Evolutionary conservation across 805 yeast genomes (phyloP).

Genomic region (Lachancea sp.): DNA sequence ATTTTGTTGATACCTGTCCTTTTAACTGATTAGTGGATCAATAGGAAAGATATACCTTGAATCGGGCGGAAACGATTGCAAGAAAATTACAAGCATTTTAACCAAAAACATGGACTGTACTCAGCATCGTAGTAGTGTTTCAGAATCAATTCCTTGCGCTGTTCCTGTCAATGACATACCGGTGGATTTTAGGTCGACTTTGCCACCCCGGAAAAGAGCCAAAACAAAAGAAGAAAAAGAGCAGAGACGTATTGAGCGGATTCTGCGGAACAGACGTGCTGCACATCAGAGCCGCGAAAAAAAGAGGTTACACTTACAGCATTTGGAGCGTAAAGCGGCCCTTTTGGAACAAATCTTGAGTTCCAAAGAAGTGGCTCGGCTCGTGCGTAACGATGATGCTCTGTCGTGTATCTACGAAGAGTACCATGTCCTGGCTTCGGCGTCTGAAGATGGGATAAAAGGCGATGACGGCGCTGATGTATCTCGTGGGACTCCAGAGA

Average conservation of each 20-base stretch:
- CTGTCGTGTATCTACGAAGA: slow-evolving; percentile 9
- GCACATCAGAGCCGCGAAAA: slow-evolving; percentile 97
- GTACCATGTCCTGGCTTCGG: slow-evolving; percentile 6
- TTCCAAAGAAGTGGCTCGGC: slow-evolving; percentile 18
- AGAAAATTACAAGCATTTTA: neutral
- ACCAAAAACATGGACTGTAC: too few relatives aligned
- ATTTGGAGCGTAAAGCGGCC: slow-evolving; percentile 50
- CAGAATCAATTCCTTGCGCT: neutral
- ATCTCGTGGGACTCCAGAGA: neutral
- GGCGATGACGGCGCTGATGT: slow-evolving; percentile 1
- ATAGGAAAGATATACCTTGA: neutral
- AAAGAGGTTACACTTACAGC: slow-evolving; percentile 87
- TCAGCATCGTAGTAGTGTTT: neutral
- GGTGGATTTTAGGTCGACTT: slow-evolving; percentile 39
- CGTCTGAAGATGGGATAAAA: too few relatives aligned
- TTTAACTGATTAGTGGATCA: too few relatives aligned
- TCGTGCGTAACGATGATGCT: slow-evolving; percentile 12
- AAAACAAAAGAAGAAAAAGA: slow-evolving; percentile 96
- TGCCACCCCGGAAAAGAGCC: slow-evolving; percentile 95
- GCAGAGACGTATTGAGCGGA: slow-evolving; percentile 89
- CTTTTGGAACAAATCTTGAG: slow-evolving; percentile 27
- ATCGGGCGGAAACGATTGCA: slow-evolving; percentile 7
- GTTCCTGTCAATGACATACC: slow-evolving; percentile 29
- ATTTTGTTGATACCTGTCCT: too few relatives aligned
- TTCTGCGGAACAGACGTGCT: slow-evolving; percentile 88